Percentiles rank a stretch among this genome's conserved stretches.
Evolutionary conservation across 2,329 filamentous ascomycete genomes (phyloP).

Genomic region (Colletotrichum destructivum): DNA sequence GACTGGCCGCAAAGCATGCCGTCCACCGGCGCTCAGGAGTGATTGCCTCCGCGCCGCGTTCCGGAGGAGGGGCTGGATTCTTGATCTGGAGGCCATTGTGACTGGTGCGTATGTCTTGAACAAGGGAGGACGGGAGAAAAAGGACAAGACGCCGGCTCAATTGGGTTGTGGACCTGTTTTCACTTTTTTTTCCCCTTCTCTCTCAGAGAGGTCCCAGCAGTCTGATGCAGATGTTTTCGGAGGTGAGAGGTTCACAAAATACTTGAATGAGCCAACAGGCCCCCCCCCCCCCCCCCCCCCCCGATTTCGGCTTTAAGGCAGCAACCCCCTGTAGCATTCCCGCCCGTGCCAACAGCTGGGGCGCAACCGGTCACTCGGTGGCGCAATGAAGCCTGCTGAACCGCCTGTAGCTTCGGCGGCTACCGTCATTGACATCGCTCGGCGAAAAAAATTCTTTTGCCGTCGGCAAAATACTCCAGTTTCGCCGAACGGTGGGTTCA

Average conservation of each 20-base stretch:
- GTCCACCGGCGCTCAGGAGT: slow-evolving; percentile 33
- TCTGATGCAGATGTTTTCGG: slow-evolving; percentile 14
- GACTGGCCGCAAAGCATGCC: slow-evolving; percentile 32
- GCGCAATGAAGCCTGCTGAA: slow-evolving; percentile 16
- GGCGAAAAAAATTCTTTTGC: slow-evolving; percentile 23
- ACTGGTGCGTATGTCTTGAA: background rate
- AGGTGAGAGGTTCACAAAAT: slow-evolving; percentile 19
- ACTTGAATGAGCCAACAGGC: slow-evolving; percentile 11
- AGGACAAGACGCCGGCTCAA: slow-evolving; percentile 1
- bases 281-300: too few species aligned
- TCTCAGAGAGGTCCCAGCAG: background rate
- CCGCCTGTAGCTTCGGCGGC: slow-evolving; percentile 15
- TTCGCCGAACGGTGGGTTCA: background rate
- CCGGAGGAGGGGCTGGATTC: slow-evolving; percentile 42
- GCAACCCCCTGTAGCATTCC: slow-evolving; percentile 15
- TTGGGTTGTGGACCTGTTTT: slow-evolving; percentile 7
- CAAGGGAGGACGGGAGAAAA: slow-evolving; percentile 9
- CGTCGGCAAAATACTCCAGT: slow-evolving; percentile 29
- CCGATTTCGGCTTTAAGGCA: slow-evolving; percentile 40
- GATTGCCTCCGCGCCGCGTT: slow-evolving; percentile 42
- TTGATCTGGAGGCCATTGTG: slow-evolving; percentile 44
- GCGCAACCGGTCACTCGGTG: slow-evolving; percentile 22
- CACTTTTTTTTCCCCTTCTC: background rate
- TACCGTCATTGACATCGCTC: slow-evolving; percentile 11
- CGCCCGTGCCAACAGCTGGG: slow-evolving; percentile 3